Evolutionary conservation across 257 asterid species (phyloP).

Genomic region (Leptodermis oblonga): DNA sequence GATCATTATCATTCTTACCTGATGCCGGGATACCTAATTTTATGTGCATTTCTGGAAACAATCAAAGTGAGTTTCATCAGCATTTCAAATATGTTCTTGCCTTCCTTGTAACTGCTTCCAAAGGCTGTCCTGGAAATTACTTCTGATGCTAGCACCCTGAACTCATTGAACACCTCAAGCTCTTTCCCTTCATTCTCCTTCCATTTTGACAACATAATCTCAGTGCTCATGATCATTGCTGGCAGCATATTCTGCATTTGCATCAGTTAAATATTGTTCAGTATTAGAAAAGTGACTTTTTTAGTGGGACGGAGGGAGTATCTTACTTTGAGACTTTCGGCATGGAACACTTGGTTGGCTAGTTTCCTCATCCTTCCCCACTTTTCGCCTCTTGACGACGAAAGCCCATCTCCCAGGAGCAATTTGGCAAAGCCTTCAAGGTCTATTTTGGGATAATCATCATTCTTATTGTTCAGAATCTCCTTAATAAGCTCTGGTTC

Average conservation of each 20-base stretch:
- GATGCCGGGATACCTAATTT: conserved; percentile 38
- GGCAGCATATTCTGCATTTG: conserved; percentile 39
- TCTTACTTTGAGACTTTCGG: conserved; percentile 48
- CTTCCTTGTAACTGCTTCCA: conserved; percentile 64
- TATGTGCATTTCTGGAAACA: conserved; percentile 37
- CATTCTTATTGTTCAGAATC: conserved; percentile 46
- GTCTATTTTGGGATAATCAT: conserved; percentile 49
- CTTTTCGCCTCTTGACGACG: conserved; percentile 58
- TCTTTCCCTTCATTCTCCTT: conserved; percentile 33
- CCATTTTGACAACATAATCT: conserved; percentile 55
- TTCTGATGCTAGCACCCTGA: conserved; percentile 51
- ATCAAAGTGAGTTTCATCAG: conserved; percentile 40
- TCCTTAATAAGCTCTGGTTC: conserved; percentile 54
- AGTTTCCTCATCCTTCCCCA: conserved; percentile 61
- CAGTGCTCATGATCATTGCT: conserved; percentile 46
- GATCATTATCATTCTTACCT: conserved; percentile 27
- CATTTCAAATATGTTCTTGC: conserved; percentile 59
- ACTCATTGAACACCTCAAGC: conserved; percentile 57
- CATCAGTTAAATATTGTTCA: neutral
- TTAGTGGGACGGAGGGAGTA: too few relatives aligned
- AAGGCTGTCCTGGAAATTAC: conserved; percentile 65
- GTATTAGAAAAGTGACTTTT: neutral
- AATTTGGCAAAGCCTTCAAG: conserved; percentile 55
- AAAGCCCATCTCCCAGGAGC: conserved; percentile 62
- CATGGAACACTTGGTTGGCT: conserved; percentile 55